Percentiles rank a stretch among this genome's conserved stretches.
Conservation (phyloP, 768 basidiomycete species). For the Hirschioporus abietinus region DNA sequence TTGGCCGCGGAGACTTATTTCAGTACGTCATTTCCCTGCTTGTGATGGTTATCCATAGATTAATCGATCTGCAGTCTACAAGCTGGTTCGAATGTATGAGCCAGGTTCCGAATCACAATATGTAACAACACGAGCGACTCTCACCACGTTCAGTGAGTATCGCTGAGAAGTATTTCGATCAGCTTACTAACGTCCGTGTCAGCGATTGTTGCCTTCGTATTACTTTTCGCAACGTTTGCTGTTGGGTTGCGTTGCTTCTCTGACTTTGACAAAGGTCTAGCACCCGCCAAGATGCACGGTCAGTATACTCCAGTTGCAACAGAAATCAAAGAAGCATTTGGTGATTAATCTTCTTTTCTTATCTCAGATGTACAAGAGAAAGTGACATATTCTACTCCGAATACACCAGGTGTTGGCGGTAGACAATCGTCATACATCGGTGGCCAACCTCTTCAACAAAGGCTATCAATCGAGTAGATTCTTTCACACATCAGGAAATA, state of each 20-base stretch:
- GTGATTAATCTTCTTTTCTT: constrained; percentile 28
- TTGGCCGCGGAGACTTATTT: constrained; percentile 69
- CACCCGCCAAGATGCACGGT: constrained; percentile 70
- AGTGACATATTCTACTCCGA: constrained; percentile 34
- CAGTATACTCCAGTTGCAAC: constrained; percentile 35
- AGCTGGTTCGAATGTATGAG: constrained; percentile 77
- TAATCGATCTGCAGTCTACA: constrained; percentile 52
- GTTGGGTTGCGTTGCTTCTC: constrained; percentile 75
- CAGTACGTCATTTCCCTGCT: constrained; percentile 17
- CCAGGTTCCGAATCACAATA: constrained; percentile 53
- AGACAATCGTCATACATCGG: constrained; percentile 43
- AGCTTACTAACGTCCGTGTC: constrained; percentile 4
- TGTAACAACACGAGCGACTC: constrained; percentile 66
- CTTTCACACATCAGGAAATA: neutral
- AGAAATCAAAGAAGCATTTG: constrained; percentile 24
- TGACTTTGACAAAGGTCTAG: constrained; percentile 80
- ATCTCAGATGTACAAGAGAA: constrained; percentile 42
- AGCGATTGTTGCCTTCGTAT: constrained; percentile 75
- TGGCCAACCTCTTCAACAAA: constrained; percentile 50
- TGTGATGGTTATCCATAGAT: constrained; percentile 2
- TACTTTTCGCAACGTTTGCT: constrained; percentile 67
- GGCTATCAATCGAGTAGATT: constrained; percentile 73
- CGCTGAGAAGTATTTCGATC: neutral
- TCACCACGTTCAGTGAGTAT: constrained; percentile 73
- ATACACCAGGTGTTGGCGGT: constrained; percentile 24